Percentiles rank a stretch among this genome's conserved stretches.
Conservation (phyloP, 192 early-diverging fungal genomes). For the Blastocladiella britannica region DNA sequence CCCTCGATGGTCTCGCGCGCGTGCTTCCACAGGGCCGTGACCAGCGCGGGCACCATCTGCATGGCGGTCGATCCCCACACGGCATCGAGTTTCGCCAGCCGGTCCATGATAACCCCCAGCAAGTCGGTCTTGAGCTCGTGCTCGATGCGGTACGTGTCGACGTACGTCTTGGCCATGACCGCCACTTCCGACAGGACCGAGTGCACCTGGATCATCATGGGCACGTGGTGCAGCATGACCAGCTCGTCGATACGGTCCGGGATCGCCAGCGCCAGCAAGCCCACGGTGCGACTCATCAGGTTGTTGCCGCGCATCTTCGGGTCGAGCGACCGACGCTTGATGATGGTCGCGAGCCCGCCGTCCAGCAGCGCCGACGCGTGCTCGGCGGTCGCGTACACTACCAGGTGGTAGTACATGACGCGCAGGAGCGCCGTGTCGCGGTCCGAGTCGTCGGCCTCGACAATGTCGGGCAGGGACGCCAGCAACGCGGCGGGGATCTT, state of each 20-base stretch:
- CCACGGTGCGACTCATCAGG: neutral
- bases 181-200: neutral
- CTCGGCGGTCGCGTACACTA: no score
- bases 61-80: neutral
- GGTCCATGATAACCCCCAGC: no score
- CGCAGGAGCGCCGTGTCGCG: no score
- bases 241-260: neutral
- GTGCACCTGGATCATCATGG: neutral
- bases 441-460: no score
- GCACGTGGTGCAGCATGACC: neutral
- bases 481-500: no score
- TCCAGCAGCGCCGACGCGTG: no score
- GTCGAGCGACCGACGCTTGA: no score
- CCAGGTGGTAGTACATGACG: no score
- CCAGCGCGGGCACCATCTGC: neutral
- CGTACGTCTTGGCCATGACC: neutral
- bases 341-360: no score
- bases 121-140: neutral
- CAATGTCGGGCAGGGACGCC: no score
- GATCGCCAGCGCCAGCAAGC: neutral
- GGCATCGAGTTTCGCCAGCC: neutral
- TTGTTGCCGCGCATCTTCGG: no score
- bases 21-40: neutral
- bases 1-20: neutral
- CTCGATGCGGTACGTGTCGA: neutral